Evolutionary conservation across 2,329 filamentous ascomycete genomes (phyloP).

Genomic region (Aspergillus felis): DNA sequence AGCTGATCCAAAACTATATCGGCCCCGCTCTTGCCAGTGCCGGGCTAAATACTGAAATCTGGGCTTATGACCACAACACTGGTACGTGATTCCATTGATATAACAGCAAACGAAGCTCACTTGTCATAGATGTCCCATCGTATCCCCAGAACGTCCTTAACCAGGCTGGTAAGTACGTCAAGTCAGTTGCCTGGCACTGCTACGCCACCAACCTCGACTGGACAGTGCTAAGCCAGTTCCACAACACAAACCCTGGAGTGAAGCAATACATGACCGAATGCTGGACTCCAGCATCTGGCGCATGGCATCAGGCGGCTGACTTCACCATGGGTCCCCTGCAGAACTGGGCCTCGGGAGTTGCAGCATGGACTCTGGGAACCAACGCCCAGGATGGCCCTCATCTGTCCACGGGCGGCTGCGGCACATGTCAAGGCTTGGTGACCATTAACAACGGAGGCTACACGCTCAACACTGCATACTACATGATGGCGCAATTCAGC

Average conservation of each 20-base stretch:
- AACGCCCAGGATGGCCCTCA: constrained; percentile 25
- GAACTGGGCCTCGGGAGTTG: constrained; percentile 28
- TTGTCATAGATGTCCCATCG: constrained; percentile 22
- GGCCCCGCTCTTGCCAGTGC: constrained; percentile 25
- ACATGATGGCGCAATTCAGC: constrained; percentile 53
- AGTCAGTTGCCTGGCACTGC: constrained; percentile 39
- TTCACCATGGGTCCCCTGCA: constrained; percentile 29
- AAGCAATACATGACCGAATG: constrained; percentile 42
- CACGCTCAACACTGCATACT: constrained; percentile 48
- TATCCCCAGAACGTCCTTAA: constrained; percentile 35
- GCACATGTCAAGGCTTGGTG: constrained; percentile 24
- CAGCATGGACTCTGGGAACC: constrained; percentile 30
- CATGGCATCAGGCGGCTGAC: constrained; percentile 24
- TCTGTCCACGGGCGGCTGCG: constrained; percentile 25
- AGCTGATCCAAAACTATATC: constrained; percentile 28
- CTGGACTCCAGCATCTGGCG: constrained; percentile 25
- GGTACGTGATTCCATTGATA: constrained; percentile 7
- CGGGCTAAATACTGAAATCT: constrained; percentile 21
- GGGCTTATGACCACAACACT: constrained; percentile 41
- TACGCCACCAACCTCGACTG: constrained; percentile 34
- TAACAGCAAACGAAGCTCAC: neutral
- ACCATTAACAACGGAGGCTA: constrained; percentile 39
- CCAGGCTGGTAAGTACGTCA: constrained; percentile 24
- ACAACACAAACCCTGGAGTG: constrained; percentile 27
- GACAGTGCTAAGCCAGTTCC: constrained; percentile 34